phyloP scores from a whole-genome alignment of 331 rosid genomes.

The Malus hybrid region DNA sequence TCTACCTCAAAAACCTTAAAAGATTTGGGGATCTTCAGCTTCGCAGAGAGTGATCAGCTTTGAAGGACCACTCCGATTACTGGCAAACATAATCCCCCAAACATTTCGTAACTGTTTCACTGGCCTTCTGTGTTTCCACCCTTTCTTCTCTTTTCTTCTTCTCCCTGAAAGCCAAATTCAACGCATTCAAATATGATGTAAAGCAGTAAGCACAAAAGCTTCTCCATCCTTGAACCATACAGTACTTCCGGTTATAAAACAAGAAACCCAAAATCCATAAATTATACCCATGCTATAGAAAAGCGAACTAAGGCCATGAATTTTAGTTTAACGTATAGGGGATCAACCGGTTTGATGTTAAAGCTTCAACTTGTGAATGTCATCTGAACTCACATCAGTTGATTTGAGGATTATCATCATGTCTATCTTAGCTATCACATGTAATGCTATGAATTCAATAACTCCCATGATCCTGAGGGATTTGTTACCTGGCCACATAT shows the following conservation, averaged over 20 bases:
- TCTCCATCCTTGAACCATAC: neutral
- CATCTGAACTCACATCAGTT: neutral
- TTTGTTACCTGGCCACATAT: conserved; percentile 69
- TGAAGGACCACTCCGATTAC: conserved; percentile 14
- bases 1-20: conserved; percentile 22
- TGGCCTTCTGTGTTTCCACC: conserved; percentile 56
- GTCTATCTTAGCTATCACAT: neutral
- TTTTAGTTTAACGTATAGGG: neutral
- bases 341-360: neutral
- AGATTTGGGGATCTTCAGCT: conserved; percentile 23
- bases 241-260: neutral
- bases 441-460: neutral
- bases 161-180: conserved; percentile 59
- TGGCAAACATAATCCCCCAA: conserved; percentile 41
- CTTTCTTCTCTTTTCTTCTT: conserved; percentile 84
- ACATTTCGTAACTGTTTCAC: conserved; percentile 59
- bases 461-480: neutral
- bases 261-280: no score
- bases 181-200: neutral
- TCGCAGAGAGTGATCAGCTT: conserved; percentile 15
- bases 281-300: neutral
- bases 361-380: neutral
- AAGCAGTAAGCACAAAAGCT: neutral
- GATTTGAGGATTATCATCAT: neutral
- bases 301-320: neutral